Evolutionary conservation across 2,329 filamentous ascomycete species (phyloP).

Genomic region (Lojkania enalia): DNA sequence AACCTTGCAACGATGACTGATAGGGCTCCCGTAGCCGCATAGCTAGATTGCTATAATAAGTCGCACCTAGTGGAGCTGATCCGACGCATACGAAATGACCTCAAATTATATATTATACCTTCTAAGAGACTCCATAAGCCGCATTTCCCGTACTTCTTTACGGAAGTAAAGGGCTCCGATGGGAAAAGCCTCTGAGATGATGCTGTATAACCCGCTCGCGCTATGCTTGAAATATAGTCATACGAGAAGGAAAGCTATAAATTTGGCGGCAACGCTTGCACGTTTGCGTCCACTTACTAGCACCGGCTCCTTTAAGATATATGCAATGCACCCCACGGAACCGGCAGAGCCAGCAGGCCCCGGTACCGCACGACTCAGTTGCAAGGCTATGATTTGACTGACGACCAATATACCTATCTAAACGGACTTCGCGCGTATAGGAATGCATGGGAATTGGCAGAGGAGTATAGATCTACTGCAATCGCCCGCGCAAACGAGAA

Average conservation of each 20-base stretch:
- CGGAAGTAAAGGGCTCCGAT: constrained; percentile 19
- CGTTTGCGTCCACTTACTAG: constrained; percentile 22
- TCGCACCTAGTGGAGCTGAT: constrained; percentile 23
- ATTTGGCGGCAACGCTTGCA: constrained; percentile 26
- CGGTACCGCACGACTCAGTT: constrained; percentile 25
- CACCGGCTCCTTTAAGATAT: constrained; percentile 19
- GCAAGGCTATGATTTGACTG: constrained; percentile 16
- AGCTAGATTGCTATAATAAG: constrained; percentile 42
- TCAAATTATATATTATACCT: constrained; percentile 39
- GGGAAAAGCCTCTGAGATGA: constrained; percentile 17
- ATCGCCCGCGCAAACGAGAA: constrained; percentile 19
- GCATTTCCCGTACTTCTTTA: constrained; percentile 43
- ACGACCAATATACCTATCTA: constrained; percentile 15
- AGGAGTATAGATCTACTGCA: constrained; percentile 21
- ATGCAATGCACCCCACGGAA: constrained; percentile 22
- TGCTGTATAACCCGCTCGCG: constrained; percentile 30
- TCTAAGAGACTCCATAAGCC: constrained; percentile 36
- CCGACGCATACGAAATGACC: constrained; percentile 7
- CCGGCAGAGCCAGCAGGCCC: constrained; percentile 13
- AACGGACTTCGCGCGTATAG: constrained; percentile 21
- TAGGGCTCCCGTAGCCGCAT: constrained; percentile 24
- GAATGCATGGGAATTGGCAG: constrained; percentile 22
- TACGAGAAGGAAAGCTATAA: constrained; percentile 16
- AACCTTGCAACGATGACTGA: constrained; percentile 44
- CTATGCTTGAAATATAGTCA: constrained; percentile 22